Evolutionary conservation across 2,329 filamentous ascomycete genomes (phyloP).

Genomic region (Xylaria sp.): DNA sequence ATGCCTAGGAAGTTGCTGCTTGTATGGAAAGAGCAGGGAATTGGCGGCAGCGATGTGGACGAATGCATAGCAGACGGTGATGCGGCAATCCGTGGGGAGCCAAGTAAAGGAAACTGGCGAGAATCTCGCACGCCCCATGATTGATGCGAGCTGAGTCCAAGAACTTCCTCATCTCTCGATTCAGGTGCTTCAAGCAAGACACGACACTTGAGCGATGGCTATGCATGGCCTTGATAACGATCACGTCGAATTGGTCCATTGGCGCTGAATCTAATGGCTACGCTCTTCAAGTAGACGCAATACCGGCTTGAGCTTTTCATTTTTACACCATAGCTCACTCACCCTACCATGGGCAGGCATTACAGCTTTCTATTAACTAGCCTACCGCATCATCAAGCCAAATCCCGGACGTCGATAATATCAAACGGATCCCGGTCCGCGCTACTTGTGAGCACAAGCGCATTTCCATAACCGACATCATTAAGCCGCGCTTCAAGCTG

Average conservation of each 20-base stretch:
- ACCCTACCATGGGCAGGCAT: not conserved
- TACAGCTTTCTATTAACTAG: not conserved
- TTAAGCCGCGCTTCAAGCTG: slow-evolving; percentile 71
- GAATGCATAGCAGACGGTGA: slow-evolving; percentile 66
- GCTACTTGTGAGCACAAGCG: slow-evolving; percentile 77
- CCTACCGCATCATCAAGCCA: slow-evolving; percentile 42
- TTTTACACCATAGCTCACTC: not conserved
- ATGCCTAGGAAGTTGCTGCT: slow-evolving; percentile 63
- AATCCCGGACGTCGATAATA: slow-evolving; percentile 67
- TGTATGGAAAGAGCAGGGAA: slow-evolving; percentile 64
- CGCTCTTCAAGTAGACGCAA: not conserved
- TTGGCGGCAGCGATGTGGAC: slow-evolving; percentile 67
- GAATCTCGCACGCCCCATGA: slow-evolving; percentile 35
- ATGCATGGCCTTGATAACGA: not conserved
- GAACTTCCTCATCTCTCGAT: not conserved
- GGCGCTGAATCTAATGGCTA: not conserved
- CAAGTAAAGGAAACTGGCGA: slow-evolving; percentile 46
- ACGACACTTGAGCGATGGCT: not conserved
- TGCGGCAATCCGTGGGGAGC: slow-evolving; percentile 55
- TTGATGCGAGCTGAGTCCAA: slow-evolving; percentile 19
- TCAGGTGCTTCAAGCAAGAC: slow-evolving; percentile 1
- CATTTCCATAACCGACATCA: slow-evolving; percentile 57
- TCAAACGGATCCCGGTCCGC: slow-evolving; percentile 89
- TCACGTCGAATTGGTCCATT: not conserved
- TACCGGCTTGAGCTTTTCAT: not conserved